Evolutionary conservation across 176 grass and related monocot species (phyloP), one percentile per base, ranked within the genome.

Genomic region (Bonia amplexicaulis): DNA sequence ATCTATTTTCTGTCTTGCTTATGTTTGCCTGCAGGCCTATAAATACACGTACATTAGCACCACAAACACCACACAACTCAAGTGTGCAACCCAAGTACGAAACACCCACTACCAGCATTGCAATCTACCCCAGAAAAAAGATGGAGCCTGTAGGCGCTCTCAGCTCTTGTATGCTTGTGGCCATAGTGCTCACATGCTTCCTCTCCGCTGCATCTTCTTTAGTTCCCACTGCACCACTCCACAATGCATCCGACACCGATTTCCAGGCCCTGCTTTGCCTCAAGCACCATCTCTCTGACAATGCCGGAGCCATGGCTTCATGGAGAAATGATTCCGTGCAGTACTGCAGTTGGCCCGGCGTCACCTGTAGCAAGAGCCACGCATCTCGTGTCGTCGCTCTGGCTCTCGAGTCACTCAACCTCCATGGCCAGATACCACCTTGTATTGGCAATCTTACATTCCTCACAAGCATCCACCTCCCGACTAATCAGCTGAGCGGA

Each of bases 381-480:
- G 3, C 20, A 22, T 58, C 12, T 48, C 85, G 89, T 19, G 89
- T 80, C 6, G 67, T 31, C 0, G 19, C 74, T 5, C 26, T 90
- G 14, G 29, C 67, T 4, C 68, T 90, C 1, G 67, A 61, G 1
- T 79, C 79, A 7, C 11, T 68, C 3, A 7, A 45, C 4, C 54
- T 90, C 47, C n/a, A 47, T 5, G 84, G 88, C 33, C 60, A 63
- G 12, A 86, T 90, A 41, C 85, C 88, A 2, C 58, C 79, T 4
- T 79, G 72, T 5, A 42, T 90, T 62, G 66, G 63, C 14, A 87
- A 83, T 12, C 74, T 90, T 48, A 87, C 89, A 31, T 90, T 86
- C 48, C 79, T 89, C 19, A 74, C 4, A 20, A 0, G 7, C 14
- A 27, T 91, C 42, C 47, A 87, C 62, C 80, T 92, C 3, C 17